Percentiles rank a stretch among this genome's conserved stretches.
phyloP scores from a whole-genome alignment of 345 rosid genomes.

The Eucalyptus guilfoylei region DNA sequence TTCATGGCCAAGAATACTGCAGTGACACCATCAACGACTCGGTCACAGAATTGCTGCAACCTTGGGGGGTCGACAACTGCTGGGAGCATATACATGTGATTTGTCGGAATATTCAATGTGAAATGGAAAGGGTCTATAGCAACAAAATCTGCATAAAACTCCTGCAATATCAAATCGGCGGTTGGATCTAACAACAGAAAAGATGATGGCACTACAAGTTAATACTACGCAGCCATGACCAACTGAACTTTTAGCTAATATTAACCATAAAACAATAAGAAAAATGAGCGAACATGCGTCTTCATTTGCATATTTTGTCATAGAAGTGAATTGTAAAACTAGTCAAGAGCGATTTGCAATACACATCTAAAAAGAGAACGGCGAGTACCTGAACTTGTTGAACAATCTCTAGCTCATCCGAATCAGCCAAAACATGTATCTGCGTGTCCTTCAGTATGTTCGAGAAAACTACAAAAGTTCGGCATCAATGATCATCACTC shows the following conservation, averaged over 20 bases:
- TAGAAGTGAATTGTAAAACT: neutral
- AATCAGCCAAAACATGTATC: constrained; percentile 94
- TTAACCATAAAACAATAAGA: neutral
- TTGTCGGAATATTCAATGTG: constrained; percentile 71
- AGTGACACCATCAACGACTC: constrained; percentile 81
- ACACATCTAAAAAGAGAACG: neutral
- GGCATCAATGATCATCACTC: neutral
- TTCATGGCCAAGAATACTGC: constrained; percentile 81
- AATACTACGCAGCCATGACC: neutral
- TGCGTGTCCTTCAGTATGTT: constrained; percentile 94
- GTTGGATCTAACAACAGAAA: neutral
- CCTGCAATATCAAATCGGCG: constrained; percentile 44
- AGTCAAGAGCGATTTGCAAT: neutral
- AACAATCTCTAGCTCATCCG: constrained; percentile 94
- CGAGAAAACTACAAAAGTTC: constrained; percentile 69
- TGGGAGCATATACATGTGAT: constrained; percentile 86
- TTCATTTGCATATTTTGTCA: neutral
- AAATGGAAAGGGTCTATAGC: constrained; percentile 83
- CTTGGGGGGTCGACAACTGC: constrained; percentile 92
- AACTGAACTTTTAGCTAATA: neutral
- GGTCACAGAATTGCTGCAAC: constrained; percentile 77
- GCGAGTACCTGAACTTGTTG: constrained; percentile 84
- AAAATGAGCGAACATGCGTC: neutral
- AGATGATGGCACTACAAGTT: neutral
- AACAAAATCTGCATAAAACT: constrained; percentile 91